Percentiles rank a stretch among this genome's conserved stretches.
Evolutionary conservation across 768 basidiomycete species (phyloP).

Genomic region (Hortiboletus campestris): DNA sequence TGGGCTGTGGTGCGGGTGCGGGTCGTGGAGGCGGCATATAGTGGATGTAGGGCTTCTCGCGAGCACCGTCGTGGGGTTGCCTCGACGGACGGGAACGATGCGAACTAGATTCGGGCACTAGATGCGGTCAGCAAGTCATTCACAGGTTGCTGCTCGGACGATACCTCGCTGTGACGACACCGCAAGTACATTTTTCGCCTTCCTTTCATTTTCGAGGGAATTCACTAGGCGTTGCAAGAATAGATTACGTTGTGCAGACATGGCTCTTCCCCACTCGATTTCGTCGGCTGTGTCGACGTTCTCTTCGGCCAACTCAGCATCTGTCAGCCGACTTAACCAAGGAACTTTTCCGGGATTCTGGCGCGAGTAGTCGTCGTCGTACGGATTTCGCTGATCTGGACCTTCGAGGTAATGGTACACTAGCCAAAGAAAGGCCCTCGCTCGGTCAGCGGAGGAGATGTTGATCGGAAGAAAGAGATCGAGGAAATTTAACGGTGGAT

Average conservation of each 20-base stretch:
- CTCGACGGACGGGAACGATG: slow-evolving; percentile 28
- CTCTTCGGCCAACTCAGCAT: slow-evolving; percentile 56
- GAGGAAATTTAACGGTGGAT: slow-evolving; percentile 69
- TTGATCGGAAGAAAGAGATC: slow-evolving; percentile 82
- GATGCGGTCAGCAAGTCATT: slow-evolving; percentile 9
- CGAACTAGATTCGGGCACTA: slow-evolving; percentile 24
- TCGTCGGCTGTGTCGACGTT: slow-evolving; percentile 81
- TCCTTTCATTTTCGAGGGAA: slow-evolving; percentile 51
- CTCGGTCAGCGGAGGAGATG: slow-evolving; percentile 70
- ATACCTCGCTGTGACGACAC: slow-evolving; percentile 31
- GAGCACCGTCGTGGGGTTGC: slow-evolving; percentile 21
- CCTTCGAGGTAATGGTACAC: slow-evolving; percentile 80
- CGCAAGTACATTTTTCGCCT: slow-evolving; percentile 36
- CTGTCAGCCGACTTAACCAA: slow-evolving; percentile 51
- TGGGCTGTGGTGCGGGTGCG: slow-evolving; percentile 8
- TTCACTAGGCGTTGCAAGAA: slow-evolving; percentile 72
- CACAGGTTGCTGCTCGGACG: not conserved
- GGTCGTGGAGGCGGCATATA: slow-evolving; percentile 32
- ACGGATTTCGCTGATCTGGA: slow-evolving; percentile 64
- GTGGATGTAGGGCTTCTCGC: slow-evolving; percentile 36
- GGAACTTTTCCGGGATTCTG: slow-evolving; percentile 64
- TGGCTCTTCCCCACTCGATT: slow-evolving; percentile 70
- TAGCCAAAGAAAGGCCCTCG: slow-evolving; percentile 79
- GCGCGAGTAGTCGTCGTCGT: slow-evolving; percentile 63
- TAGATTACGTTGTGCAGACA: slow-evolving; percentile 67